phyloP scores from a whole-genome alignment of 768 basidiomycete species.

The Boletus patriciae region DNA sequence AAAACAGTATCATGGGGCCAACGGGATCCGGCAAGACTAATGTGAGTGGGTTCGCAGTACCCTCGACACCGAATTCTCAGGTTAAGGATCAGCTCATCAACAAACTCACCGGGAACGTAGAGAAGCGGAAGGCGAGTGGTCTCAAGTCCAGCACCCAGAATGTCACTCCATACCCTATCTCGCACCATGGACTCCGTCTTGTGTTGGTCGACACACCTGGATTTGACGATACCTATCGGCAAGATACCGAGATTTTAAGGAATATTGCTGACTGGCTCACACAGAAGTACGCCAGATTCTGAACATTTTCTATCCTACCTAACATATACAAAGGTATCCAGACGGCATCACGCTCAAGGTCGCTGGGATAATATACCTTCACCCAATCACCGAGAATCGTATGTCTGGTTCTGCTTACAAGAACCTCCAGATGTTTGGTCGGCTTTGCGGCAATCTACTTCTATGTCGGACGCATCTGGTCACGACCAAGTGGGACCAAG shows the following conservation, averaged over 20 bases:
- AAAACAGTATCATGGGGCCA: constrained; percentile 23
- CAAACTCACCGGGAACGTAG: constrained; percentile 3
- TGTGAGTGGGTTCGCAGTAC: constrained; percentile 4
- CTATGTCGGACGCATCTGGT: constrained; percentile 34
- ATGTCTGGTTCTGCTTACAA: constrained; percentile 31
- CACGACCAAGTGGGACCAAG: constrained; percentile 41
- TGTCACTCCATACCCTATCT: constrained; percentile 5
- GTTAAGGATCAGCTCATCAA: constrained; percentile 14
- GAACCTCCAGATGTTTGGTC: constrained; percentile 37
- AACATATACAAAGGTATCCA: constrained; percentile 9
- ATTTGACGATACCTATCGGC: constrained; percentile 21
- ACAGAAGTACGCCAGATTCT: constrained; percentile 10
- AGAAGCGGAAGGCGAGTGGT: neutral
- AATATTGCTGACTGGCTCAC: constrained; percentile 19
- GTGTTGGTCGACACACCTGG: constrained; percentile 24
- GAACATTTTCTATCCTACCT: neutral
- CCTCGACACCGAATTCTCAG: neutral
- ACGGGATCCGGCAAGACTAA: constrained; percentile 28
- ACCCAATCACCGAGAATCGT: constrained; percentile 37
- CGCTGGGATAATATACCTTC: constrained; percentile 36
- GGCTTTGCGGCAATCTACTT: constrained; percentile 35
- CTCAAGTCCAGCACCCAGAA: constrained; percentile 15
- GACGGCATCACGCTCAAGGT: constrained; percentile 5
- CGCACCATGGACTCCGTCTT: neutral
- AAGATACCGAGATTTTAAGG: constrained; percentile 11